Evolutionary conservation across 2,329 filamentous ascomycete species (phyloP), one percentile per base, ranked within the genome.

Genomic region (Aspergillus amoenus): DNA sequence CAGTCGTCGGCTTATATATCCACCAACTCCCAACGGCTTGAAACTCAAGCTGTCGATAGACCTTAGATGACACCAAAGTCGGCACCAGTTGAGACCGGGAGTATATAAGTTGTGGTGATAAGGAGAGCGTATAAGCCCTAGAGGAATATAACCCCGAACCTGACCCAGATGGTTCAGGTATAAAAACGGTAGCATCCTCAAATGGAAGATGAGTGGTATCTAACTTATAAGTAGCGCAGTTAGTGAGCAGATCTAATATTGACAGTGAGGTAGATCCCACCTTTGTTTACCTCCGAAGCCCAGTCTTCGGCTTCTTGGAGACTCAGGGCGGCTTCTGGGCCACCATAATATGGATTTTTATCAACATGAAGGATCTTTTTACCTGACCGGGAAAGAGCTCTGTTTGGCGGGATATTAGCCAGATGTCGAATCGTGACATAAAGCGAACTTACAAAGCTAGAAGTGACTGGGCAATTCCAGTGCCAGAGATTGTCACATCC

Each of bases 341-440:
- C 90, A 67, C 93, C 93, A 77, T 97, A 97, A 75, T 91, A 96
- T 61, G 87, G 82, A 77, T 96, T 93, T 62, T 84, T 83, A 72
- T 97, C 93, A 71, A 97, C 80, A 73, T 97, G 93, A 59, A 97
- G 84, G 64, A 97, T 85, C 68, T 91, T 94, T 81, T 96, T 96
- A 71, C 87, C 88, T 61, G 92, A 96, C 70, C 93, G 88, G 65
- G 93, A 97, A 67, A 97, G 83, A 68, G 93, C 89, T 83, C 93
- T 97, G 82, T 64, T 62, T 71, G 74, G 69, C 71, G 76, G 75
- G 34, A 91, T 84, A 78, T 78, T 78, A 75, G 68, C 27, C 66
- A 66, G 63, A 65, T 65, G 61, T 62, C 48, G 55, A 50, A 54
- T 40, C 22, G 22, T 12, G 32, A 13, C 43, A 37, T 34, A 22